Percentiles rank a stretch among this genome's conserved stretches.
These are phyloP conservation scores for Mucor racemosus DNA, from an alignment of 371 early-diverging fungal genomes.

Conservation along the genomic window DNA sequence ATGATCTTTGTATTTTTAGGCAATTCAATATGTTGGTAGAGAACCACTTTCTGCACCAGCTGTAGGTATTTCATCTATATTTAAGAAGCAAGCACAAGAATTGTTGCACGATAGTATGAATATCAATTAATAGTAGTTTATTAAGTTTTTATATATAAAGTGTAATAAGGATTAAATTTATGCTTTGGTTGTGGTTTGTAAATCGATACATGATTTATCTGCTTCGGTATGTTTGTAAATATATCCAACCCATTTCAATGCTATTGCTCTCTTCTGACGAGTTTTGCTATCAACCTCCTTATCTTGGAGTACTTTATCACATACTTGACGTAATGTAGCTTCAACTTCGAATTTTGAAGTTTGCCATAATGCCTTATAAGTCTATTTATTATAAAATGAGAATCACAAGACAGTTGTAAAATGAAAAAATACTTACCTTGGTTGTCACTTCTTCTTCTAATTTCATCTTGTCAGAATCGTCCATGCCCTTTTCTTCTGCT, in stretches of 20 bases:
- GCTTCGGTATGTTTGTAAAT: conserved; percentile 52
- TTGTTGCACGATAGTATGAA: conserved; percentile 35
- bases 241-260: conserved; percentile 51
- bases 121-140: conserved; percentile 6
- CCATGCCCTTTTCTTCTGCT: conserved; percentile 81
- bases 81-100: conserved; percentile 41
- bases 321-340: conserved; percentile 81
- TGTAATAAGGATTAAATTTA: conserved; percentile 2
- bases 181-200: conserved; percentile 23
- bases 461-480: conserved; percentile 64
- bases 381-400: conserved; percentile 44
- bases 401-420: background rate
- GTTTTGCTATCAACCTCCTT: conserved; percentile 39
- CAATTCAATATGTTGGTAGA: conserved; percentile 74
- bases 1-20: conserved; percentile 8
- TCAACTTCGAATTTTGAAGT: conserved; percentile 95
- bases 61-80: conserved; percentile 60
- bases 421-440: conserved; percentile 34
- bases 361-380: conserved; percentile 91
- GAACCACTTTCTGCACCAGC: conserved; percentile 79
- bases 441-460: conserved; percentile 77
- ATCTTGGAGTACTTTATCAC: conserved; percentile 83
- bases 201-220: conserved; percentile 41
- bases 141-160: background rate
- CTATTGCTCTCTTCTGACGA: conserved; percentile 49